These are phyloP conservation scores for Termitomyces sp. DNA, from an alignment of 768 basidiomycete species.

Conservation along the genomic window DNA sequence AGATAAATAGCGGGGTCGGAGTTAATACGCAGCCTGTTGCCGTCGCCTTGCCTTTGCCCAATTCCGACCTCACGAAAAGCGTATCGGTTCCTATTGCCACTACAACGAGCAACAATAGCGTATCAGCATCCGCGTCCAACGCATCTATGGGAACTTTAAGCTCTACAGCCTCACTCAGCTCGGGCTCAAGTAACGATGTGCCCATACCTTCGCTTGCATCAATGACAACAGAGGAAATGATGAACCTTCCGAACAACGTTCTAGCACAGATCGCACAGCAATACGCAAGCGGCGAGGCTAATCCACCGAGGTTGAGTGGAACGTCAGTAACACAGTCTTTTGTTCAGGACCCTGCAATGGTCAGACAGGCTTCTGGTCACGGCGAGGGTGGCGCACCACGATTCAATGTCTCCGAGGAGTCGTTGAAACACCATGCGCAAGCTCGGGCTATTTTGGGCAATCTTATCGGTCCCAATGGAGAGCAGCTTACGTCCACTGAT, in stretches of 20 bases:
- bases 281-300: constrained; percentile 33
- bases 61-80: constrained; percentile 47
- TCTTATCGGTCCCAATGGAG: constrained; percentile 81
- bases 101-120: constrained; percentile 28
- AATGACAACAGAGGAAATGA: constrained; percentile 47
- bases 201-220: constrained; percentile 49
- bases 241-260: constrained; percentile 39
- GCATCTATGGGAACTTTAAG: constrained; percentile 47
- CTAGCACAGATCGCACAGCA: constrained; percentile 46
- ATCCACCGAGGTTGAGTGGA: constrained; percentile 20
- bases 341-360: constrained; percentile 34
- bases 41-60: constrained; percentile 45
- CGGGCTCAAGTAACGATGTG: constrained; percentile 43
- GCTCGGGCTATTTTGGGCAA: constrained; percentile 80
- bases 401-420: constrained; percentile 65
- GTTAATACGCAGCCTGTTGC: constrained; percentile 36
- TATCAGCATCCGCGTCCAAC: constrained; percentile 38
- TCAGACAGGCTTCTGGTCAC: constrained; percentile 26
- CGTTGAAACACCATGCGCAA: constrained; percentile 82
- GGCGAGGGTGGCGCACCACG: constrained; percentile 37
- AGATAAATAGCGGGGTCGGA: constrained; percentile 20
- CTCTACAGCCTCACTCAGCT: constrained; percentile 48
- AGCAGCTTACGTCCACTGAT: constrained; percentile 82
- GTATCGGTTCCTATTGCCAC: constrained; percentile 69
- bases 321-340: constrained; percentile 34